A percentile compares a stretch with the other conserved stretches of the same genome.
phyloP scores from a whole-genome alignment of 306 rosid genomes.

The Inga oerstediana region DNA sequence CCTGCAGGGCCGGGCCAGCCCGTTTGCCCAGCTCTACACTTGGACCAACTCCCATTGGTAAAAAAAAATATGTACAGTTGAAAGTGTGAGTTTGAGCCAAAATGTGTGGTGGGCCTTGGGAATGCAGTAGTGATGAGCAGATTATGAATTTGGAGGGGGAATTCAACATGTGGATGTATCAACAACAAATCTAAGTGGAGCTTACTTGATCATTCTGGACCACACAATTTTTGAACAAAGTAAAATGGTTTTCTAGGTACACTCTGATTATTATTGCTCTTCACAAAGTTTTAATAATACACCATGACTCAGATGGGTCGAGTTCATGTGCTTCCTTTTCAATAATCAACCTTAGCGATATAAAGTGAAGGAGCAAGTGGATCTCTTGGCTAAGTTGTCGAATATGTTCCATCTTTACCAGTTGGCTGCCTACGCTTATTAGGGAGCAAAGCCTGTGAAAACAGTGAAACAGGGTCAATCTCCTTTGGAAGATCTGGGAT shows the following conservation, averaged over 20 bases:
- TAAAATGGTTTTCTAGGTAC: not conserved
- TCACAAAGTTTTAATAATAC: not conserved
- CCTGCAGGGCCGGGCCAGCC: no score
- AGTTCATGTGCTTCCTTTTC: conserved; percentile 30
- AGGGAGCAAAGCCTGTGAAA: not conserved
- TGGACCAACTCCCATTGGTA: no score
- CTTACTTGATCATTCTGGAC: conserved; percentile 19
- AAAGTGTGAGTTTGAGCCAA: conserved; percentile 35
- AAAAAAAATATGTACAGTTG: not conserved
- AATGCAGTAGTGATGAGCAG: not conserved
- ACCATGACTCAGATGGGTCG: not conserved
- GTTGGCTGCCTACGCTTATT: not conserved
- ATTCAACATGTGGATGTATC: not conserved
- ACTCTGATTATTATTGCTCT: not conserved
- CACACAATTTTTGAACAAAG: conserved; percentile 14
- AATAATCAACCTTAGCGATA: not conserved
- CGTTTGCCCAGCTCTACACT: no score
- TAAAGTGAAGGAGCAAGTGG: not conserved
- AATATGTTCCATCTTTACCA: not conserved
- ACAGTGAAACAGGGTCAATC: not conserved
- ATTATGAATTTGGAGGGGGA: not conserved
- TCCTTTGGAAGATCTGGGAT: no score
- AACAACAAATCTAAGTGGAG: not conserved
- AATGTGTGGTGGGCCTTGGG: conserved; percentile 19
- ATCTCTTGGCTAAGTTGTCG: conserved; percentile 5